Evolutionary conservation across 2,329 filamentous ascomycete genomes (phyloP).

Genomic region (Calonectria pseudoreteaudii): DNA sequence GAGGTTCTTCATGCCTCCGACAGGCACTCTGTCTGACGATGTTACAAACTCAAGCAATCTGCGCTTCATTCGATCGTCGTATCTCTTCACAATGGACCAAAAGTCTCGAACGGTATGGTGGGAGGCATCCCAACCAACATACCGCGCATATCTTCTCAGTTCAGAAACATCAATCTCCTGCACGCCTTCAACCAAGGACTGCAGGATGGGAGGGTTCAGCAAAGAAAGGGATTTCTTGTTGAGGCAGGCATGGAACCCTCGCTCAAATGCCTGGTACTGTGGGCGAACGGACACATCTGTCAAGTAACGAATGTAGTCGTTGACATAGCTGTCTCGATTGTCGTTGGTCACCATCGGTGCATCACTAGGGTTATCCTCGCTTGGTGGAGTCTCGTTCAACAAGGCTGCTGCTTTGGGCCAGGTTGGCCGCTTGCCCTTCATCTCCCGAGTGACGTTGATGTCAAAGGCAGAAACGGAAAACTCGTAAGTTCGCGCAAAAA

Average conservation of each 20-base stretch:
- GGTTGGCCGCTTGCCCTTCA: slow-evolving; percentile 55
- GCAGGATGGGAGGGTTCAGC: slow-evolving; percentile 78
- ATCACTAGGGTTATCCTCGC: slow-evolving; percentile 57
- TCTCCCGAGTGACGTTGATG: slow-evolving; percentile 67
- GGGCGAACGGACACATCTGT: slow-evolving; percentile 80
- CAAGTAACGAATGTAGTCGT: slow-evolving; percentile 87
- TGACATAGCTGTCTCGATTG: slow-evolving; percentile 83
- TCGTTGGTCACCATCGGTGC: slow-evolving; percentile 82
- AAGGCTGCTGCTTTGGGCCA: slow-evolving; percentile 66
- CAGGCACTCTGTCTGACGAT: slow-evolving; percentile 88
- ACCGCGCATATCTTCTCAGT: slow-evolving; percentile 77
- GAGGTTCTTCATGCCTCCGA: slow-evolving; percentile 84
- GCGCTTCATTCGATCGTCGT: slow-evolving; percentile 76
- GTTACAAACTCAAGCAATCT: slow-evolving; percentile 94
- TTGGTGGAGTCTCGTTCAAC: slow-evolving; percentile 37
- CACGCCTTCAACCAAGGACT: slow-evolving; percentile 84
- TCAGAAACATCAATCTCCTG: slow-evolving; percentile 83
- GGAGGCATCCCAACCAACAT: slow-evolving; percentile 81
- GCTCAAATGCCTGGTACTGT: slow-evolving; percentile 84
- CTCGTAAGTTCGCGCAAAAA: slow-evolving; percentile 87
- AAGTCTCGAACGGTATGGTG: slow-evolving; percentile 82
- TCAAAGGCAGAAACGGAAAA: slow-evolving; percentile 77
- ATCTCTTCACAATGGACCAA: slow-evolving; percentile 82
- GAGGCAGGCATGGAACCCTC: slow-evolving; percentile 83
- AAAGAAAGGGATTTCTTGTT: slow-evolving; percentile 77